phyloP scores from a whole-genome alignment of 768 basidiomycete species.

The Lactarius evosmus region DNA sequence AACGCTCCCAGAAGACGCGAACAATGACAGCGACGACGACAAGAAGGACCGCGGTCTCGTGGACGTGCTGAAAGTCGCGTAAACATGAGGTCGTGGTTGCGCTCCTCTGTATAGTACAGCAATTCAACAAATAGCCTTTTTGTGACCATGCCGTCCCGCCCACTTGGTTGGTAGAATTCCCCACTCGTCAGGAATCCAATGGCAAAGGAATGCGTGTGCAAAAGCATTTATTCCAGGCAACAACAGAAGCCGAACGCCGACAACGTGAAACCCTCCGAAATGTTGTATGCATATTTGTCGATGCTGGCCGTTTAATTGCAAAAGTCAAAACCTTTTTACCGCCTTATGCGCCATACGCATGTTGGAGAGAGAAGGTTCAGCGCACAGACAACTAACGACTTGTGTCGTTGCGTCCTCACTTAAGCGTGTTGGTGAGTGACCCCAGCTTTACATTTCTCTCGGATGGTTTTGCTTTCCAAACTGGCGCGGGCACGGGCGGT shows the following conservation, averaged over 20 bases:
- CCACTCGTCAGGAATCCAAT: background rate
- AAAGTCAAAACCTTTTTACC: background rate
- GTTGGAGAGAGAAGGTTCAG: background rate
- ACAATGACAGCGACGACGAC: background rate
- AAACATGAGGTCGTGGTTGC: background rate
- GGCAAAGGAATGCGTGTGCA: background rate
- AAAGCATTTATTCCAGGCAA: background rate
- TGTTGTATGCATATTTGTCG: background rate
- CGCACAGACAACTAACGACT: background rate
- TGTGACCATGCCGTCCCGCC: background rate
- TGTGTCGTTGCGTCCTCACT: background rate
- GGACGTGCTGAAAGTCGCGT: background rate
- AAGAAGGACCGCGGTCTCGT: constrained; percentile 4
- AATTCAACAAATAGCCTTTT: background rate
- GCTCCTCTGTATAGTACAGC: background rate
- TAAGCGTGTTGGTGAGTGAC: background rate
- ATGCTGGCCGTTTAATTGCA: background rate
- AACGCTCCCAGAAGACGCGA: background rate
- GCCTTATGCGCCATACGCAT: background rate
- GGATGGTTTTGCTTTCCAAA: background rate
- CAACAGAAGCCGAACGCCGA: background rate
- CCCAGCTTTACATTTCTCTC: background rate
- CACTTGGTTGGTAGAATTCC: background rate
- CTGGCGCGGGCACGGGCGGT: background rate
- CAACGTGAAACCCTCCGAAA: background rate